These are phyloP conservation scores for Diospyros lotus DNA, from an alignment of 148 eudicot genomes.

Conservation along the genomic window DNA sequence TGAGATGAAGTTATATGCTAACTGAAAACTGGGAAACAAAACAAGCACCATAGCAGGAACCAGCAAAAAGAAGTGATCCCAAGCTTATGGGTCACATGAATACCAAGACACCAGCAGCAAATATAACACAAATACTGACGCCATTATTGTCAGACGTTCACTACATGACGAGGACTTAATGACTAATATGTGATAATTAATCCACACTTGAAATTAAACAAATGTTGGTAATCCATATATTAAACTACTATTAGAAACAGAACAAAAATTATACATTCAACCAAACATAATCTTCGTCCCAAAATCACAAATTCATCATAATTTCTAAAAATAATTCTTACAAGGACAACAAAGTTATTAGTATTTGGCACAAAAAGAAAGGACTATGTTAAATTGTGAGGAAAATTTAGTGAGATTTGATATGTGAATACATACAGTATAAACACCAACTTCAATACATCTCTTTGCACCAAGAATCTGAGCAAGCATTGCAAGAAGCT, in stretches of 20 bases:
- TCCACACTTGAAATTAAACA: background rate
- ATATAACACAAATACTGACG: background rate
- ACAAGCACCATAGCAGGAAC: background rate
- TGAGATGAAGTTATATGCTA: background rate
- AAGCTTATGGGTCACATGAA: background rate
- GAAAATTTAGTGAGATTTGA: background rate
- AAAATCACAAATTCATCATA: background rate
- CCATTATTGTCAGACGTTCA: background rate
- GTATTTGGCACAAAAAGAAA: background rate
- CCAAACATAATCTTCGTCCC: background rate
- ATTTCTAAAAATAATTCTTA: background rate
- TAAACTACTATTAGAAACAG: background rate
- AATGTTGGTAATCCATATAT: background rate
- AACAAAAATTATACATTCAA: background rate
- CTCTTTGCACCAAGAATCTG: constrained; percentile 74
- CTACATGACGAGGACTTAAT: background rate
- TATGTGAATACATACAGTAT: constrained; percentile 46
- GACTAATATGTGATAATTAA: background rate
- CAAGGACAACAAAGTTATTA: background rate
- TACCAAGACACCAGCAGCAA: background rate
- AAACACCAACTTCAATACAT: constrained; percentile 96
- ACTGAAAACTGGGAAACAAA: background rate
- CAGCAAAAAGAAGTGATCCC: background rate
- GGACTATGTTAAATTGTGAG: background rate
- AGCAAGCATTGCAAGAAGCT: constrained; percentile 89